Percentiles rank a stretch among this genome's conserved stretches.
phyloP scores from a whole-genome alignment of 176 grass and related monocot genomes.

The Musa troglodytarum region DNA sequence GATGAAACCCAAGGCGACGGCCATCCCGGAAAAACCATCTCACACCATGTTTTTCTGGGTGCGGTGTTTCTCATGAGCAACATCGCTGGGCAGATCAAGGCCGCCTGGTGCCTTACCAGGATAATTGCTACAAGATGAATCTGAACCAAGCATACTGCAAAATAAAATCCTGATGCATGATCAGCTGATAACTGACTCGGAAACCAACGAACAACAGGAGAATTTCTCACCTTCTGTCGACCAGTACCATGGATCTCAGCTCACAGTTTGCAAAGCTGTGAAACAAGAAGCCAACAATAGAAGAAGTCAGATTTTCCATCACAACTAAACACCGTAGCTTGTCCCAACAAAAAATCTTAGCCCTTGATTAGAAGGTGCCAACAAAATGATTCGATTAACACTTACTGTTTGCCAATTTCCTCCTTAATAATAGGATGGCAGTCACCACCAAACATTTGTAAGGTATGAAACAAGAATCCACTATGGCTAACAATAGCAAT shows the following conservation, averaged over 20 bases:
- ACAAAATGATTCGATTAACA: conserved; percentile 8
- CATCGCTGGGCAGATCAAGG: conserved; percentile 40
- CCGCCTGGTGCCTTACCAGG: conserved; percentile 41
- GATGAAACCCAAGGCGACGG: too few species aligned
- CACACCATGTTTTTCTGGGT: neutral
- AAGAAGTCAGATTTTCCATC: neutral
- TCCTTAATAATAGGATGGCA: conserved; percentile 51
- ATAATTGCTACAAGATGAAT: conserved; percentile 33
- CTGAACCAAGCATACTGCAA: conserved; percentile 44
- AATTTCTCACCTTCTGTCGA: conserved; percentile 50
- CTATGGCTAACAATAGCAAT: conserved; percentile 80
- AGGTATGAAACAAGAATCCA: conserved; percentile 53
- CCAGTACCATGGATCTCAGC: conserved; percentile 62
- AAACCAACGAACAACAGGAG: neutral
- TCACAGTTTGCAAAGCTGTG: conserved; percentile 73
- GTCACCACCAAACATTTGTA: conserved; percentile 44
- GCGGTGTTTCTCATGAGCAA: conserved; percentile 22
- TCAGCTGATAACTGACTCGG: neutral
- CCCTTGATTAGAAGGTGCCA: too few species aligned
- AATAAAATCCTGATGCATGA: neutral
- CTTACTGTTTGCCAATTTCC: conserved; percentile 57
- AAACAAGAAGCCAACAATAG: conserved; percentile 3
- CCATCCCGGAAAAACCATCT: neutral
- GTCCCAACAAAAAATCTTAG: too few species aligned
- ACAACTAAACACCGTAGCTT: neutral